These are phyloP conservation scores for Didymella segeticola DNA, from an alignment of 2,329 filamentous ascomycete genomes.

Conservation along the genomic window DNA sequence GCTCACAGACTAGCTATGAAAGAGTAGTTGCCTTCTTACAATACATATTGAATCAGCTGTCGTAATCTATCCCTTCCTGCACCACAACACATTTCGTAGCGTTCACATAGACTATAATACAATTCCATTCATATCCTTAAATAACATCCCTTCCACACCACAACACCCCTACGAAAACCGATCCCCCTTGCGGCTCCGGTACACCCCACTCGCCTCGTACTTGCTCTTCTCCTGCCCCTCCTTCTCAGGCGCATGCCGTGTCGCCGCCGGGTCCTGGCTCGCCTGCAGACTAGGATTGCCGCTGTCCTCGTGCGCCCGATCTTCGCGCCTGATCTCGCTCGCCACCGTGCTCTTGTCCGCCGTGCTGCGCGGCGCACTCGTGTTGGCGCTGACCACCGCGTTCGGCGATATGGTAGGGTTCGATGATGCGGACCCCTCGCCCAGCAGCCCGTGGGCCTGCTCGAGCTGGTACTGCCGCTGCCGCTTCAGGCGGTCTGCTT, in stretches of 20 bases:
- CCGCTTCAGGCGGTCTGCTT: constrained; percentile 50
- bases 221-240: constrained; percentile 80
- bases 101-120: no score
- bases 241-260: constrained; percentile 77
- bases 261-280: constrained; percentile 81
- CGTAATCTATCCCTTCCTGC: no score
- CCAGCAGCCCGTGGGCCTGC: constrained; percentile 20
- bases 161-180: constrained; percentile 63
- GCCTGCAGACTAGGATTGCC: constrained; percentile 74
- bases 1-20: no score
- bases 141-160: not conserved
- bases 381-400: constrained; percentile 12
- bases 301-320: constrained; percentile 20
- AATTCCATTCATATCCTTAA: no score
- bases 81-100: no score
- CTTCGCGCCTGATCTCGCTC: constrained; percentile 13
- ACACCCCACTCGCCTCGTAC: constrained; percentile 82
- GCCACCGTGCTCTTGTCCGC: constrained; percentile 18
- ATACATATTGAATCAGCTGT: not conserved
- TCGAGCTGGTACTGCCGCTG: constrained; percentile 43
- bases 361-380: constrained; percentile 17
- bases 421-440: not conserved
- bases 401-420: no score
- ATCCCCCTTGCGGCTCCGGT: constrained; percentile 81
- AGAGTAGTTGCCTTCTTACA: no score